Evolutionary conservation across 2,329 filamentous ascomycete genomes (phyloP).

Genomic region (Alternaria atra): DNA sequence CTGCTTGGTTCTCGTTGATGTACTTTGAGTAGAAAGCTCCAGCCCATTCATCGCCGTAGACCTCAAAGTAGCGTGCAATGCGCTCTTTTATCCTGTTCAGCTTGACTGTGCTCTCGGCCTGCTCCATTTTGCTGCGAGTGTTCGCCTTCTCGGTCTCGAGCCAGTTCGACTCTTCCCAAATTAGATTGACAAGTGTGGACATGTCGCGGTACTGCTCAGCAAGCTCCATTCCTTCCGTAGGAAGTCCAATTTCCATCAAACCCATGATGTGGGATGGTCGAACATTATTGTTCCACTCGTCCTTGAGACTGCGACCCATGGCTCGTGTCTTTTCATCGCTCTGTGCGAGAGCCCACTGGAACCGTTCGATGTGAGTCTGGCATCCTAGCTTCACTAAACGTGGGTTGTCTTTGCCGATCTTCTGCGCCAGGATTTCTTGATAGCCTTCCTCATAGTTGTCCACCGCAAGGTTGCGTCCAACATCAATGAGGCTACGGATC

Average conservation of each 20-base stretch:
- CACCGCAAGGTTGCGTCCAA: constrained; percentile 53
- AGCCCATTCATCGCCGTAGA: constrained; percentile 72
- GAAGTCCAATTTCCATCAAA: constrained; percentile 60
- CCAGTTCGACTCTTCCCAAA: constrained; percentile 57
- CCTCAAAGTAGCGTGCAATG: constrained; percentile 65
- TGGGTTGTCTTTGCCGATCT: constrained; percentile 56
- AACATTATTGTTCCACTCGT: constrained; percentile 51
- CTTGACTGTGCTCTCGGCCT: constrained; percentile 47
- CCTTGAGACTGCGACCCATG: constrained; percentile 59
- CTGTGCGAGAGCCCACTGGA: constrained; percentile 66
- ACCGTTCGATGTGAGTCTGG: constrained; percentile 67
- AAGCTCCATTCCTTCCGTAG: constrained; percentile 66
- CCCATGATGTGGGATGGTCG: constrained; percentile 54
- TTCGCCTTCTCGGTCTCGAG: constrained; percentile 44
- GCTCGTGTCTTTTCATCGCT: constrained; percentile 58
- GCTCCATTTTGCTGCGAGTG: constrained; percentile 47
- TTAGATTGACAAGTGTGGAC: constrained; percentile 65
- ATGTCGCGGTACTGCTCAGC: constrained; percentile 72
- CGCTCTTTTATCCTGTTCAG: constrained; percentile 56
- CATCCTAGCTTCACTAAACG: constrained; percentile 67
- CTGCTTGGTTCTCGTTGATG: constrained; percentile 63
- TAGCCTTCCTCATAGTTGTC: constrained; percentile 51
- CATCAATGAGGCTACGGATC: constrained; percentile 49
- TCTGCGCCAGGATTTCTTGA: constrained; percentile 51
- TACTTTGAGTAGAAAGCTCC: constrained; percentile 83